A percentile compares a stretch with the other conserved stretches of the same genome.
These are phyloP conservation scores for Syncephalastrum monosporum DNA, from an alignment of 371 early-diverging fungal genomes.

Conservation along the genomic window DNA sequence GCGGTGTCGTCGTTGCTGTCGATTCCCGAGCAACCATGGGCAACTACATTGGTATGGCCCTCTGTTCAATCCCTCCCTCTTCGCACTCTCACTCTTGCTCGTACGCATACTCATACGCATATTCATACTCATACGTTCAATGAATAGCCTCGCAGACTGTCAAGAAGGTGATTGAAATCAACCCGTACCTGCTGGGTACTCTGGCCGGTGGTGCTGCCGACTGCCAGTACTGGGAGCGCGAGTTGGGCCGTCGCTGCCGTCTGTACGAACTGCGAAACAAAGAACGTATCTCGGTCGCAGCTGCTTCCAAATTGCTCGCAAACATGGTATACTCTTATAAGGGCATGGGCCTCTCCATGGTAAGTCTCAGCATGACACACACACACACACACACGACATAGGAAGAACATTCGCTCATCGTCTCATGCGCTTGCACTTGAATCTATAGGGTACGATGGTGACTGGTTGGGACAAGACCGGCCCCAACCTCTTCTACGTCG, in stretches of 20 bases:
- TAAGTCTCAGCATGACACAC: slow-evolving; percentile 17
- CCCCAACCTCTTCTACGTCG: slow-evolving; percentile 98
- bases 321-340: slow-evolving; percentile 98
- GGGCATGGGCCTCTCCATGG: slow-evolving; percentile 99
- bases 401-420: background rate
- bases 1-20: slow-evolving; percentile 98
- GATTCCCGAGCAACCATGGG: slow-evolving; percentile 99
- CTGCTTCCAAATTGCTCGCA: slow-evolving; percentile 96
- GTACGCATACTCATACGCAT: too few relatives aligned
- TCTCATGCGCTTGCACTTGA: background rate
- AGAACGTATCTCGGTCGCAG: slow-evolving; percentile 97
- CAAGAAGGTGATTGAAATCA: slow-evolving; percentile 99
- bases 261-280: slow-evolving; percentile 97
- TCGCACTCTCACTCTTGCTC: too few relatives aligned
- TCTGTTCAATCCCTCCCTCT: too few relatives aligned
- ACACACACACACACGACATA: too few relatives aligned
- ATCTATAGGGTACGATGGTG: slow-evolving; percentile 95
- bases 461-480: slow-evolving; percentile 99
- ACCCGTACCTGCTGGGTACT: slow-evolving; percentile 98
- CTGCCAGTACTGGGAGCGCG: slow-evolving; percentile 99
- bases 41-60: slow-evolving; percentile 94
- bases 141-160: slow-evolving; percentile 93
- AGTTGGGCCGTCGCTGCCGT: slow-evolving; percentile 96
- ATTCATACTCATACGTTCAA: background rate
- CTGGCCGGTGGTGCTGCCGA: slow-evolving; percentile 99